Percentiles rank a stretch among this genome's conserved stretches.
phyloP scores from a whole-genome alignment of 495 filamentous ascomycete genomes.

The Aspergillus cavernicola region DNA sequence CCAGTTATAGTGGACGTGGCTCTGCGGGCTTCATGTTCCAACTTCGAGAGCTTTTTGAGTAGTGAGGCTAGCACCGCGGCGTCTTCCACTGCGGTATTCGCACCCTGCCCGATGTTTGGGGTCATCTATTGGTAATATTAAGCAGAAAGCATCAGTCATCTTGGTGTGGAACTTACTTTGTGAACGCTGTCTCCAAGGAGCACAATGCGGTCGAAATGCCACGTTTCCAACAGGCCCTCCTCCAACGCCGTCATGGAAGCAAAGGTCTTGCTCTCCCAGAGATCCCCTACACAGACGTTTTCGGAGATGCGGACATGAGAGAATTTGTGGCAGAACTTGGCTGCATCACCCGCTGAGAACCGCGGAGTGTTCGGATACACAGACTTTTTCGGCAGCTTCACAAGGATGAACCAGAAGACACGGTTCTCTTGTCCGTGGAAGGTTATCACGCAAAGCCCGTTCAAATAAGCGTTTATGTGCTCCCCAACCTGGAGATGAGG shows the following conservation, averaged over 20 bases:
- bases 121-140: not conserved
- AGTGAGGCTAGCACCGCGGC: not conserved
- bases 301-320: not conserved
- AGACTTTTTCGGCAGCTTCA: not conserved
- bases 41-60: not conserved
- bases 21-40: too few relatives aligned
- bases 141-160: too few relatives aligned
- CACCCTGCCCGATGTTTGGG: not conserved
- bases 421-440: not conserved
- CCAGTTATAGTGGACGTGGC: too few relatives aligned
- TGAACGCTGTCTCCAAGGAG: conserved; percentile 15
- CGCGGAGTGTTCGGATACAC: not conserved
- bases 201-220: conserved; percentile 12
- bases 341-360: conserved; percentile 1
- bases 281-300: not conserved
- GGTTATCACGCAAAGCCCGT: not conserved
- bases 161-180: conserved; percentile 5
- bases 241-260: conserved; percentile 12
- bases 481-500: not conserved
- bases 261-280: not conserved
- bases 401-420: not conserved
- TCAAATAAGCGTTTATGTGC: not conserved
- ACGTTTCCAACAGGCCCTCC: conserved; percentile 9
- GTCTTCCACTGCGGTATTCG: not conserved
- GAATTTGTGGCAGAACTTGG: not conserved